Evolutionary conservation across 352 stramenopile genomes (phyloP), one percentile per base, ranked within the genome.

Genomic region (Plasmopara muralis): DNA sequence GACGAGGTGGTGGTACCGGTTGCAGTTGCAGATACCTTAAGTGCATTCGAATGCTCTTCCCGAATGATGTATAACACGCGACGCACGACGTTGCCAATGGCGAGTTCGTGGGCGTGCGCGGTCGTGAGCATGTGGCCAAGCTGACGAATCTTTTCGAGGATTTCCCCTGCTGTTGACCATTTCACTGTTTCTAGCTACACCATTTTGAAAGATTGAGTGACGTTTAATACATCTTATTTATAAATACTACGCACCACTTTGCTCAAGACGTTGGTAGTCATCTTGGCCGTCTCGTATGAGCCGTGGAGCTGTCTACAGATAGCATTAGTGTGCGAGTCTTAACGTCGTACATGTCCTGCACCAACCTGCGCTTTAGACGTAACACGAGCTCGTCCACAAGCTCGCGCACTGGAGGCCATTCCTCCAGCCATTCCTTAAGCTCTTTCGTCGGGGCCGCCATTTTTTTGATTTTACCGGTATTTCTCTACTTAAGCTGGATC

Each of bases 61-160:
- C 86, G 83, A 50, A 96, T 91, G 53, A 95, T 83, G 63, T 88
- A 92, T 28, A 96, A 74, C 51, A 96, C 85, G 34, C 85, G 82
- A 42, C 85, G 82, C 57, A 95, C 83, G 18, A 95, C 85, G 64
- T 96, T 96, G 29, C 83, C 85, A 46, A 96, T 93, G 2, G 82
- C 75, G 15, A 95, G 64, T 49, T 96, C 86, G 30, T 89, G 75
- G 0, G 83, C 71, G 38, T 91, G 78, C 7, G 80, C 81, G 49
- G 84, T 87, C 6, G 77, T 91, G 58, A 93, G 79, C 73, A 93
- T 85, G 64, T 85, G 53, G 39, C 80, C 83, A 13, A 93, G 58
- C 38, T 85, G 62, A 50, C 80, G 80, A 46, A 91, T 82, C 56
- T 93, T 89, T 18, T 89, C 83, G n/a, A 86, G 75, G 52, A 93